Evolutionary conservation across 1,284 basidiomycete species (phyloP).

Genomic region (Coniferiporia weirii): DNA sequence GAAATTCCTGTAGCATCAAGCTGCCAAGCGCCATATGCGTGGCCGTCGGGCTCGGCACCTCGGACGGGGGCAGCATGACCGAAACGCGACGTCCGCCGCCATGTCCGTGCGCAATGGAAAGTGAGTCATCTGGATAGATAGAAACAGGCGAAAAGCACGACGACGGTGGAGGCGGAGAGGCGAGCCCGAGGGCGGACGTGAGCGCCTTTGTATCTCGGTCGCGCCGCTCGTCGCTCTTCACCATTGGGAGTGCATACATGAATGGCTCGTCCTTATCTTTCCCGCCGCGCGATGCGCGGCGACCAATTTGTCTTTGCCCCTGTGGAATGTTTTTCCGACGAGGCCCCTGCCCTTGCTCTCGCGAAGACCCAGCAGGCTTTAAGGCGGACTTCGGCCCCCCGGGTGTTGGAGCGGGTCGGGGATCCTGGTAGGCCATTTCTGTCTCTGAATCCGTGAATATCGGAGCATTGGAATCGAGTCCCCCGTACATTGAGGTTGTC

Average conservation of each 20-base stretch:
- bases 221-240: constrained; percentile 40
- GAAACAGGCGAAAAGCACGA: constrained; percentile 46
- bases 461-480: constrained; percentile 4
- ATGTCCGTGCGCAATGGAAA: constrained; percentile 49
- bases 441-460: constrained; percentile 11
- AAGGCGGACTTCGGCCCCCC: constrained; percentile 9
- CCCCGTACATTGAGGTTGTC: constrained; percentile 4
- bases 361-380: constrained; percentile 10
- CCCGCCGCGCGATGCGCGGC: constrained; percentile 19
- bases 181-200: constrained; percentile 50
- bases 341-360: constrained; percentile 6
- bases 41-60: constrained; percentile 23
- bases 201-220: constrained; percentile 48
- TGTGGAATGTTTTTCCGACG: background rate
- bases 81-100: constrained; percentile 19
- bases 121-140: constrained; percentile 65
- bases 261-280: constrained; percentile 29
- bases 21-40: constrained; percentile 48
- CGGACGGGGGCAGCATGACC: constrained; percentile 1
- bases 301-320: constrained; percentile 15
- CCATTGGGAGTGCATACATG: constrained; percentile 28
- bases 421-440: constrained; percentile 7
- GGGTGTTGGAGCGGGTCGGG: constrained; percentile 16
- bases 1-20: constrained; percentile 54
- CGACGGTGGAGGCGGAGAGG: constrained; percentile 23